These are phyloP conservation scores for Agastache rugosa DNA, from an alignment of 257 asterid species.

Conservation along the genomic window DNA sequence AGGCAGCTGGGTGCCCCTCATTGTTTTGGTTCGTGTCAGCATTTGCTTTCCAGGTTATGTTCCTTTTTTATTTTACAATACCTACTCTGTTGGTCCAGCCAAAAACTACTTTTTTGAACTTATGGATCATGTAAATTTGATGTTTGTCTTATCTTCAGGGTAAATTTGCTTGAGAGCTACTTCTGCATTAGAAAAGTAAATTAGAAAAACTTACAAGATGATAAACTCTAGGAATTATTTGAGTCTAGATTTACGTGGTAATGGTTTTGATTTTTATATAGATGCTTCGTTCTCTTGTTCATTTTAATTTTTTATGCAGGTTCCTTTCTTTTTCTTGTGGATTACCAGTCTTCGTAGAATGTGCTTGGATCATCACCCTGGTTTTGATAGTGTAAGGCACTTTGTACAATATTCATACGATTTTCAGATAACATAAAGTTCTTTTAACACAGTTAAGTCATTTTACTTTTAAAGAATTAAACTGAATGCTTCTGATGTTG, in stretches of 20 bases:
- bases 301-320: conserved; percentile 48
- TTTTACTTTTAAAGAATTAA: conserved; percentile 13
- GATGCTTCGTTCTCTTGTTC: conserved; percentile 20
- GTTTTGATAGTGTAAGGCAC: conserved; percentile 88
- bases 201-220: conserved; percentile 5
- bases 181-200: conserved; percentile 13
- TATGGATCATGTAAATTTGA: neutral
- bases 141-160: neutral
- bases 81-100: conserved; percentile 30
- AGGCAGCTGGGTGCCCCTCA: conserved; percentile 81
- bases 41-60: conserved; percentile 72
- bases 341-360: conserved; percentile 74
- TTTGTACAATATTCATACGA: conserved; percentile 22
- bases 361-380: conserved; percentile 89
- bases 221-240: conserved; percentile 1
- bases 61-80: conserved; percentile 24
- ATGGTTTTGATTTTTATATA: neutral
- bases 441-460: conserved; percentile 21
- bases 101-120: neutral
- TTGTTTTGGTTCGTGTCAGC: conserved; percentile 75
- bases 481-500: conserved; percentile 32
- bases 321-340: conserved; percentile 81
- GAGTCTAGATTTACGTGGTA: conserved; percentile 19
- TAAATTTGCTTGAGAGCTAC: neutral
- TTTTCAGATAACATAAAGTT: conserved; percentile 9